Evolutionary conservation across 495 filamentous ascomycete species (phyloP).

Genomic region (Xylaria grammica): DNA sequence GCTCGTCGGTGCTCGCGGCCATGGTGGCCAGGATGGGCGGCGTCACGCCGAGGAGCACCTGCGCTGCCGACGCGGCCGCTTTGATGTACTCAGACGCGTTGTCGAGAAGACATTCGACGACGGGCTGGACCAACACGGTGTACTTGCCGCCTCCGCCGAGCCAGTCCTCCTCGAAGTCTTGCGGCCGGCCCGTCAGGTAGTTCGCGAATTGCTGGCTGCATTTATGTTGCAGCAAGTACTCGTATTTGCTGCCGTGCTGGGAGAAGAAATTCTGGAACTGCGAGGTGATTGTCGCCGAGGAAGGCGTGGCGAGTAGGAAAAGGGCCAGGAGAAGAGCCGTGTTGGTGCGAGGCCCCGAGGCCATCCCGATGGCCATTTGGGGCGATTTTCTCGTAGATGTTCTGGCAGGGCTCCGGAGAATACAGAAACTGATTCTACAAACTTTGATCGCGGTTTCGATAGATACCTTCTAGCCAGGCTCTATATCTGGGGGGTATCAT

Average conservation of each 20-base stretch:
- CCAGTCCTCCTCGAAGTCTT: slow-evolving; percentile 11
- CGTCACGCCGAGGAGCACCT: slow-evolving; percentile 37
- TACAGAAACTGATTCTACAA: background rate
- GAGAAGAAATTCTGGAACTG: slow-evolving; percentile 29
- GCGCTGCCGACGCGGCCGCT: slow-evolving; percentile 31
- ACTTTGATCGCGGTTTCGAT: background rate
- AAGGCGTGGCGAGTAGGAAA: background rate
- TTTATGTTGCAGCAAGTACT: slow-evolving; percentile 27
- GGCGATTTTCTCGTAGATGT: background rate
- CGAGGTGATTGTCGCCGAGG: slow-evolving; percentile 15
- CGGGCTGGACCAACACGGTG: slow-evolving; percentile 19
- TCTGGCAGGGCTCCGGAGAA: background rate
- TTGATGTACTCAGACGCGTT: slow-evolving; percentile 35
- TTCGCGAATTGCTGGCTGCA: slow-evolving; percentile 27
- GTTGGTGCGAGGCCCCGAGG: background rate
- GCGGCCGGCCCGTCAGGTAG: slow-evolving; percentile 24
- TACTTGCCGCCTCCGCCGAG: slow-evolving; percentile 20
- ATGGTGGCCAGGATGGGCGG: slow-evolving; percentile 32
- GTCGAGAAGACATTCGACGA: slow-evolving; percentile 35
- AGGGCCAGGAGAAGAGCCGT: background rate
- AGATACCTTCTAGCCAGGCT: background rate
- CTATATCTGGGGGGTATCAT: background rate
- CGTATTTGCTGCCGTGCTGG: slow-evolving; percentile 23
- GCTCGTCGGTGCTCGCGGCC: slow-evolving; percentile 27
- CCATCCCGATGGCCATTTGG: background rate